These are phyloP conservation scores for Dalbergia cultrata DNA, from an alignment of 306 rosid genomes.

Conservation along the genomic window DNA sequence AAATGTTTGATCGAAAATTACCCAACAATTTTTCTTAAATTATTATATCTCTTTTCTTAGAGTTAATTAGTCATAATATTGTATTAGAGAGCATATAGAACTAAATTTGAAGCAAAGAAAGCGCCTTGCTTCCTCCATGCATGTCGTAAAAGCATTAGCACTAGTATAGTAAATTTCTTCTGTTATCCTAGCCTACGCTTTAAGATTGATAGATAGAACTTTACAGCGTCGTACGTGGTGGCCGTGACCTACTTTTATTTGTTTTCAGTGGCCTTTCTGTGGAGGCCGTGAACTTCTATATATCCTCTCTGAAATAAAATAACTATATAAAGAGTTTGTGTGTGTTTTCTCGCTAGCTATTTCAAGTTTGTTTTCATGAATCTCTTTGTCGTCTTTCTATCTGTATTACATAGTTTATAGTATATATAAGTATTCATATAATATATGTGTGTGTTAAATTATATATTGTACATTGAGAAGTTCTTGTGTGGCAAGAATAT, in stretches of 20 bases:
- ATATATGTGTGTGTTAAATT: too few species aligned
- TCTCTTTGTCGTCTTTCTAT: too few species aligned
- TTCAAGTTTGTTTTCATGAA: neutral
- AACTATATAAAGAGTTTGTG: neutral
- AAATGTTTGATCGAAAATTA: neutral
- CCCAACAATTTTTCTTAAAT: neutral
- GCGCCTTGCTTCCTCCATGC: slow-evolving; percentile 10
- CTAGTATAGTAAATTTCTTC: neutral
- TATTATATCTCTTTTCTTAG: neutral
- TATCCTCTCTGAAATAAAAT: neutral
- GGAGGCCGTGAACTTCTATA: slow-evolving; percentile 42
- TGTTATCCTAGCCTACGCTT: slow-evolving; percentile 13
- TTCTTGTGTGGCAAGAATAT: too few species aligned
- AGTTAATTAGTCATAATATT: neutral
- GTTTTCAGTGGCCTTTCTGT: slow-evolving; percentile 40
- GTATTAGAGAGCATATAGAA: neutral
- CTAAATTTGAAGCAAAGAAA: neutral
- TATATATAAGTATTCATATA: too few species aligned
- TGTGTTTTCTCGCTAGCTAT: slow-evolving; percentile 1
- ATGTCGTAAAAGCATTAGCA: neutral
- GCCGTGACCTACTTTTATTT: slow-evolving; percentile 29
- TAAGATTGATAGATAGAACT: neutral
- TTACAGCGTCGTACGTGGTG: neutral
- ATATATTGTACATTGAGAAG: too few species aligned
- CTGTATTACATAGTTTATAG: too few species aligned